Base-by-base conservation (phyloP, 1,284 basidiomycete genomes). In the Cystobasidium slooffiae region DNA sequence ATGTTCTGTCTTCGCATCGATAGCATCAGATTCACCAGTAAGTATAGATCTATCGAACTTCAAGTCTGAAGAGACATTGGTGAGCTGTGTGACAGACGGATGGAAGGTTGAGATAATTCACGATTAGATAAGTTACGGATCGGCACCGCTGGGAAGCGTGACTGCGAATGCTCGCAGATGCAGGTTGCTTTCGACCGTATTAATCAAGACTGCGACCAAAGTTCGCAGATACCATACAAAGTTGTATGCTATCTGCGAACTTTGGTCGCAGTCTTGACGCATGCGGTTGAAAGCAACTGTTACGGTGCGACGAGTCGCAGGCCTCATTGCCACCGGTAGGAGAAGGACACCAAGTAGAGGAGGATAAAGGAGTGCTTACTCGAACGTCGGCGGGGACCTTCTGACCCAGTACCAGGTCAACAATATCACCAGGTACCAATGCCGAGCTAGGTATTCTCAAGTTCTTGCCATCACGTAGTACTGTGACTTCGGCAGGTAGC, bases 1-100 rank as follows among this genome's bases (percentile, higher is more conserved):
- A 16, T 80, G 78, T 24, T 88, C 85, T 53, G 87, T 80, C 1
- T 84, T 83, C 0, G 84, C 87, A 0, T 84, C 80, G 46, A 90
- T 84, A 77, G 88, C 86, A 68, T 89, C 86, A 24, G 83, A 84
- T 63, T 82, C 86, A 82, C 88, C 88, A 0, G 88, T 90, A 51
- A 90, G 83, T n/a, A 89, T 85, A 1, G 87, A 85, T 41, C 88
- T 85, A 78, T 90, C 88, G 67, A 90, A 86, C 62, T 85, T 85
- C 68, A 88, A 81, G 77, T 89, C 88, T 6, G 83, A 80, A 81
- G 82, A 81, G 9, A 84, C 76, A 44, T 83, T 79, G 46, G 88
- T 83, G 67, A 88, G 81, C 79, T 66, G 37, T 1, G 14, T 2
- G 31, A 2, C 31, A 31, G 31, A 31, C 31, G 31, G 31, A 31